phyloP scores from a whole-genome alignment of 2,329 filamentous ascomycete species.

The Claviceps maximensis region DNA sequence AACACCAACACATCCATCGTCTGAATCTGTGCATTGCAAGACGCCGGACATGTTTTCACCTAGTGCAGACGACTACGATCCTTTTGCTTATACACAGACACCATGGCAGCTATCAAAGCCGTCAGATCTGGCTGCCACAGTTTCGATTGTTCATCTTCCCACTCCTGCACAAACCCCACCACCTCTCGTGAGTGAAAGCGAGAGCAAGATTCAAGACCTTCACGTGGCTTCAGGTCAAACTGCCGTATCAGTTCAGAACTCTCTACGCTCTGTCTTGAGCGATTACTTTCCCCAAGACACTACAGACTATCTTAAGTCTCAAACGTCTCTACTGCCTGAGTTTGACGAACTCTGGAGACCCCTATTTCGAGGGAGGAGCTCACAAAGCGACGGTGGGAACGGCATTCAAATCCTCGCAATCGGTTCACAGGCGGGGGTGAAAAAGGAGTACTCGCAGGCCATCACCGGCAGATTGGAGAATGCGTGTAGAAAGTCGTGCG shows the following conservation, averaged over 20 bases:
- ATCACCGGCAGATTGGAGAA: constrained; percentile 41
- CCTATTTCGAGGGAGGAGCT: constrained; percentile 28
- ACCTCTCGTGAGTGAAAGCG: constrained; percentile 12
- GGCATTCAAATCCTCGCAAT: constrained; percentile 48
- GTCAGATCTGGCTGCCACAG: constrained; percentile 9
- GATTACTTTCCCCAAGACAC: constrained; percentile 36
- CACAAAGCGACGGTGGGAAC: constrained; percentile 18
- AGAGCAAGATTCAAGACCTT: constrained; percentile 33
- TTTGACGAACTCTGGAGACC: constrained; percentile 39
- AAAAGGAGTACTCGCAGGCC: constrained; percentile 32
- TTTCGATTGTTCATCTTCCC: constrained; percentile 23
- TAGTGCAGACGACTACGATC: constrained; percentile 31
- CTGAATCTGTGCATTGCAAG: background rate
- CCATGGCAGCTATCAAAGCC: constrained; percentile 13
- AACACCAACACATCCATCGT: constrained; percentile 12
- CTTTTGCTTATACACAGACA: constrained; percentile 26
- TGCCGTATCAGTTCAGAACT: constrained; percentile 43
- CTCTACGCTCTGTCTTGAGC: constrained; percentile 38
- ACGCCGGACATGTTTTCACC: constrained; percentile 1
- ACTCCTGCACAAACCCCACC: constrained; percentile 32
- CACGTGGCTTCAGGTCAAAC: constrained; percentile 27
- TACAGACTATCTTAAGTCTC: constrained; percentile 33
- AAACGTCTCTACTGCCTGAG: constrained; percentile 34
- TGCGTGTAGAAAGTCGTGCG: constrained; percentile 36
- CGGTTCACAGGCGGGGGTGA: constrained; percentile 42